These are phyloP conservation scores for Globisporangium iwayamae DNA, from an alignment of 352 stramenopile species.

Conservation along the genomic window DNA sequence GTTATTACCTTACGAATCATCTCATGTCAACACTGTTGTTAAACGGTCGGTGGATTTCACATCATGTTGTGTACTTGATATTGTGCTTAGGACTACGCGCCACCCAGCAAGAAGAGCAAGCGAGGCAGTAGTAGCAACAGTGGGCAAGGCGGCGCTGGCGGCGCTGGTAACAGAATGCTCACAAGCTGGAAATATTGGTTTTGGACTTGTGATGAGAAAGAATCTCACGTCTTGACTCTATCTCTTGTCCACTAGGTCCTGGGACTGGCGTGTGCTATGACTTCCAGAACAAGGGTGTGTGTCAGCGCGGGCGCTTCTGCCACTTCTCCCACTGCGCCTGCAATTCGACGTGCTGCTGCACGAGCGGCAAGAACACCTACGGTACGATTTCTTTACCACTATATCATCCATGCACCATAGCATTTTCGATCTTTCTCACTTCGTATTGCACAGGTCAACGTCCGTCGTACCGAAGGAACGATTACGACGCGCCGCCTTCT, in stretches of 20 bases:
- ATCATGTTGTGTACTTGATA: neutral
- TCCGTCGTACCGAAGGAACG: constrained; percentile 74
- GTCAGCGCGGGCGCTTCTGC: constrained; percentile 77
- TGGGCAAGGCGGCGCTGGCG: constrained; percentile 18
- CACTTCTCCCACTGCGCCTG: constrained; percentile 88
- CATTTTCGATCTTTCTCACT: no score
- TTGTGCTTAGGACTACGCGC: constrained; percentile 45
- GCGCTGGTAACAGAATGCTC: constrained; percentile 8
- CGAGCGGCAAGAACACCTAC: constrained; percentile 79
- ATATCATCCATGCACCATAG: neutral
- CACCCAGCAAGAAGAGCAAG: constrained; percentile 62
- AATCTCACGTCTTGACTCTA: neutral
- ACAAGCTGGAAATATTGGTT: neutral
- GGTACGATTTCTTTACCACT: constrained; percentile 27
- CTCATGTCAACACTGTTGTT: neutral
- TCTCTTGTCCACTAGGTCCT: constrained; percentile 20
- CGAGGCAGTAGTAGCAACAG: constrained; percentile 19
- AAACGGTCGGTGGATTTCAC: neutral
- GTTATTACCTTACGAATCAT: neutral
- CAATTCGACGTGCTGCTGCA: constrained; percentile 84
- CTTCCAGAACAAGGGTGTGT: constrained; percentile 87
- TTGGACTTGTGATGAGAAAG: neutral
- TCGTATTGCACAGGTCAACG: constrained; percentile 49
- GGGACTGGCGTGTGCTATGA: constrained; percentile 86
- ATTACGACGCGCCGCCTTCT: constrained; percentile 76